Evolutionary conservation across 2,329 filamentous ascomycete species (phyloP), one percentile per base, ranked within the genome.

Genomic region (Pseudogymnoascus verrucosus): DNA sequence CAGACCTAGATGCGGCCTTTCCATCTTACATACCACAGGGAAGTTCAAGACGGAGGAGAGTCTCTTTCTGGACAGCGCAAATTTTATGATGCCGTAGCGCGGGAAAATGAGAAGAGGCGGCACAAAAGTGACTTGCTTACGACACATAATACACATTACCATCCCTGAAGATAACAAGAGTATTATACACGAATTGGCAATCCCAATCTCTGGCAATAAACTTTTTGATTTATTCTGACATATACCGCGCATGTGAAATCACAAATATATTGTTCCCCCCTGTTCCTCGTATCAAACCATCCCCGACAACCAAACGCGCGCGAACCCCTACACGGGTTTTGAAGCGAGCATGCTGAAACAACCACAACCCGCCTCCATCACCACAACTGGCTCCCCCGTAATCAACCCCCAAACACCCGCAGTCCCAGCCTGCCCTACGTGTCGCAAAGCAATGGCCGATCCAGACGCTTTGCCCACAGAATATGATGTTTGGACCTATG

Each of bases 321-420:
- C n/a, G 47, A 57, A 34, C 47, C 47, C 47, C 26, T 57, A 57
- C 47, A 34, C 8, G 23, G 26, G 47, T 57, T 57, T 57, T 57
- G 47, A 57, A 34, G 47, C 47, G 26, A 57, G 47, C 47, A 57
- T 57, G 26, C 26, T 57, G 47, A 57, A 57, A 57, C 47, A 57
- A 57, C 26, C 11, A 57, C 47, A 26, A 19, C 26, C 26, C 8
- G 26, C 8, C 26, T n/a, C n/a, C 47, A 34, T 57, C 47, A 51
- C 26, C 47, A 57, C 47, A 57, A 57, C 47, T 57, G 26, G 47
- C 47, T 57, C 47, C 47, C 47, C 47, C 47, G 47, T 57, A 57
- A 57, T 57, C 47, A 57, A 57, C 8, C 26, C 26, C 47, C n/a
- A 57, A 57, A 57, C 26, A 57, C 47, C 47, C 47, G 47, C 4